Percentiles rank a stretch among this genome's conserved stretches.
phyloP scores from a whole-genome alignment of 2,329 filamentous ascomycete species.

The Talaromyces sp. region DNA sequence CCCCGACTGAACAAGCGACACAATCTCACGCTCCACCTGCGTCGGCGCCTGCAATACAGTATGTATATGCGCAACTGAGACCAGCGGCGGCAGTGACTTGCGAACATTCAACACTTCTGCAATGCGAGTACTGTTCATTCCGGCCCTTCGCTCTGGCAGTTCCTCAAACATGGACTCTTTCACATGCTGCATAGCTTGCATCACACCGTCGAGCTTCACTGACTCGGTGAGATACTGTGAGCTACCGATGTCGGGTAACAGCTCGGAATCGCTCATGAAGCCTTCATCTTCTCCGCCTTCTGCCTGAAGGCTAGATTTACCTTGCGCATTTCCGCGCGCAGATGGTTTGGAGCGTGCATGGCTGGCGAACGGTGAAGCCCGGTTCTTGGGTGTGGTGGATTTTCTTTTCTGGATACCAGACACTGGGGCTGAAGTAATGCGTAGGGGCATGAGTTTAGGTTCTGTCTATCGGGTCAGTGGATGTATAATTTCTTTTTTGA shows the following conservation, averaged over 20 bases:
- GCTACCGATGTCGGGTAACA: constrained; percentile 53
- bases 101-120: constrained; percentile 60
- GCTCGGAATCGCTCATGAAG: constrained; percentile 35
- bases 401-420: constrained; percentile 47
- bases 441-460: constrained; percentile 43
- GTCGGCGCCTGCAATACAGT: constrained; percentile 58
- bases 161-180: constrained; percentile 52
- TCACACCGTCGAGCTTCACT: constrained; percentile 49
- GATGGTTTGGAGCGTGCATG: constrained; percentile 44
- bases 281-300: constrained; percentile 24
- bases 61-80: constrained; percentile 61
- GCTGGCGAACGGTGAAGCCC: constrained; percentile 43
- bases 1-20: constrained; percentile 52
- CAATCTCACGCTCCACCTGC: constrained; percentile 59
- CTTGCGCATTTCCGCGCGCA: constrained; percentile 26
- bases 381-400: constrained; percentile 26
- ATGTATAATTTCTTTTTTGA: not conserved
- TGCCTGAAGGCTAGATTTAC: not conserved
- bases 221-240: constrained; percentile 45
- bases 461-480: not conserved
- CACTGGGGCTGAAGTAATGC: constrained; percentile 49
- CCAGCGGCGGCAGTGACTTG: constrained; percentile 55
- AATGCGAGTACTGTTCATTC: constrained; percentile 63
- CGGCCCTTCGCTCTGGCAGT: constrained; percentile 52
- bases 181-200: constrained; percentile 51